Evolutionary conservation across 306 rosid species (phyloP).

Genomic region (Citrullus mucosospermus): DNA sequence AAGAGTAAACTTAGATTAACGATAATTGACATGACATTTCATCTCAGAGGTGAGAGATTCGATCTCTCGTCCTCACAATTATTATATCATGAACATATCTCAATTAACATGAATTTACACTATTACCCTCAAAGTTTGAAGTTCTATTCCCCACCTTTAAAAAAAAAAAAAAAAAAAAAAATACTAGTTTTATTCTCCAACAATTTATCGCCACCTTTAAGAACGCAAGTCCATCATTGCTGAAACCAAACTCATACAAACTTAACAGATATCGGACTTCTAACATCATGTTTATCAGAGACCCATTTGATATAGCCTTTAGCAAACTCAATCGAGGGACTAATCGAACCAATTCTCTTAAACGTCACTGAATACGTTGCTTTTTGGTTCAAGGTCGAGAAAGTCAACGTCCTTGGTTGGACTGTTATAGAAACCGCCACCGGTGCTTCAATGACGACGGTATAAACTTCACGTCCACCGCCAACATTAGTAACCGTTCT

Average conservation of each 20-base stretch:
- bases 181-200: not conserved
- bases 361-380: conserved; percentile 22
- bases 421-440: conserved; percentile 41
- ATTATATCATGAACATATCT: too few relatives aligned
- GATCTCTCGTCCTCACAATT: too few relatives aligned
- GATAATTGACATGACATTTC: too few relatives aligned
- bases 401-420: conserved; percentile 30
- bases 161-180: too few relatives aligned
- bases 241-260: not conserved
- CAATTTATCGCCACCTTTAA: not conserved
- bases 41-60: too few relatives aligned
- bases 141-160: too few relatives aligned
- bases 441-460: conserved; percentile 28
- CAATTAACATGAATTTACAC: too few relatives aligned
- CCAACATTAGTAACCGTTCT: conserved; percentile 76
- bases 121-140: too few relatives aligned
- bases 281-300: not conserved
- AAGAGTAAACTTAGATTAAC: too few relatives aligned
- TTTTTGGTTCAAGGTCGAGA: conserved; percentile 48
- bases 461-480: conserved; percentile 31
- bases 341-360: not conserved
- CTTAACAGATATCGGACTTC: conserved; percentile 6
- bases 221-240: not conserved
- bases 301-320: conserved; percentile 6
- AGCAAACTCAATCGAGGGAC: not conserved